Evolutionary conservation across 108 stramenopile genomes (phyloP).

Genomic region (Nannochloropsis gaditana): DNA sequence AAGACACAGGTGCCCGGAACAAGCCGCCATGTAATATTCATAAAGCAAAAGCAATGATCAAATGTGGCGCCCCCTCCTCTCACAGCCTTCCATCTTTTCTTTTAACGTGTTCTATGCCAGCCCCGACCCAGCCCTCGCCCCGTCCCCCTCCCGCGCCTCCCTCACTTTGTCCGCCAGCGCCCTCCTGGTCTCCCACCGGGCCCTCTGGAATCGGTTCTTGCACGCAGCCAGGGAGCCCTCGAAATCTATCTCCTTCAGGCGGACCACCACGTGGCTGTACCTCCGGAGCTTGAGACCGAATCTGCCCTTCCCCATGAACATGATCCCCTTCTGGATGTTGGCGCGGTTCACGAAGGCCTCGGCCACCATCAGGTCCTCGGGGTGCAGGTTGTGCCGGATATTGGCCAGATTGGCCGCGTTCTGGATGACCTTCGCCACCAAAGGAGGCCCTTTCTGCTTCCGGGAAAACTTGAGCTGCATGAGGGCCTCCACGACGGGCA

Average conservation of each 20-base stretch:
- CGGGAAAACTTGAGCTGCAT: conserved; percentile 15
- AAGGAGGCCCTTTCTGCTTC: conserved; percentile 4
- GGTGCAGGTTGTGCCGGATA: background rate
- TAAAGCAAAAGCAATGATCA: too few species aligned
- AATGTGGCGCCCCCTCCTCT: too few species aligned
- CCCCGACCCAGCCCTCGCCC: background rate
- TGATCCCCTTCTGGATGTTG: conserved; percentile 9
- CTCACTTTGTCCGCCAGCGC: background rate
- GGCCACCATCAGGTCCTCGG: background rate
- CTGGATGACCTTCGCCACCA: conserved; percentile 14
- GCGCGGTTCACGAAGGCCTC: background rate
- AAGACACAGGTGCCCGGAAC: too few species aligned
- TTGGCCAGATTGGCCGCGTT: background rate
- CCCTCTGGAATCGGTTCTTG: conserved; percentile 10
- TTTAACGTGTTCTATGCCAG: too few species aligned
- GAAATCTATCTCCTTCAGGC: background rate
- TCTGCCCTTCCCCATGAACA: background rate
- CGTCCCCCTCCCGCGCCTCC: background rate
- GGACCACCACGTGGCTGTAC: background rate
- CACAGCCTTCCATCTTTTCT: too few species aligned
- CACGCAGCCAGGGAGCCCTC: background rate
- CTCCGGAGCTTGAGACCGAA: background rate
- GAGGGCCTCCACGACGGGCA: background rate
- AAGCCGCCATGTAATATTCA: too few species aligned
- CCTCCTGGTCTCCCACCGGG: background rate